phyloP scores from a whole-genome alignment of 129 eudicot genomes.

The Lactuca saligna region DNA sequence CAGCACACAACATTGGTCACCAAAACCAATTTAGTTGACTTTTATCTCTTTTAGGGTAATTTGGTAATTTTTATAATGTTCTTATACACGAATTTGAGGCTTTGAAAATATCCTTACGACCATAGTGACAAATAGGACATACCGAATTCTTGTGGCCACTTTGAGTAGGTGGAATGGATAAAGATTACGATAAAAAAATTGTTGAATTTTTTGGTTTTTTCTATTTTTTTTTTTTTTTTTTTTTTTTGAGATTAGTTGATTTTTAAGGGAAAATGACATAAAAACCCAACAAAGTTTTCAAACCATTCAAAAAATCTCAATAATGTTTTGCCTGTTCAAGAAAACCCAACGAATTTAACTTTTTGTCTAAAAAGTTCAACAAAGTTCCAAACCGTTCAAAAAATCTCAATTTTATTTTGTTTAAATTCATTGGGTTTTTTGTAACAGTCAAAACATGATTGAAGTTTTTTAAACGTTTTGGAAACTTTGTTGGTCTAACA shows the following conservation, averaged over 20 bases:
- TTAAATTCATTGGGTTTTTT: too few species aligned
- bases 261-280: too few species aligned
- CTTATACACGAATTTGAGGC: not conserved
- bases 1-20: conserved; percentile 5
- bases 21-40: conserved; percentile 38
- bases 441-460: too few species aligned
- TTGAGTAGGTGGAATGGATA: conserved; percentile 26
- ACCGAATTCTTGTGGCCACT: not conserved
- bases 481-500: too few species aligned
- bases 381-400: too few species aligned
- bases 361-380: too few species aligned
- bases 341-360: too few species aligned
- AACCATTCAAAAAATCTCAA: too few species aligned
- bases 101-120: conserved; percentile 16
- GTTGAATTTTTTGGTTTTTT: not conserved
- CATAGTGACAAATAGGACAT: conserved; percentile 17
- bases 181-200: not conserved
- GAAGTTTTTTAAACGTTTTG: too few species aligned
- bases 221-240: not conserved
- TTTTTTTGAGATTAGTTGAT: not conserved
- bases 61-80: conserved; percentile 24
- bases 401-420: too few species aligned
- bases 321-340: too few species aligned
- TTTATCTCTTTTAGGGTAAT: not conserved
- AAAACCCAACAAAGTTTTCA: too few species aligned